Conservation (phyloP, 2,329 filamentous ascomycete genomes). For the Ciborinia camelliae region DNA sequence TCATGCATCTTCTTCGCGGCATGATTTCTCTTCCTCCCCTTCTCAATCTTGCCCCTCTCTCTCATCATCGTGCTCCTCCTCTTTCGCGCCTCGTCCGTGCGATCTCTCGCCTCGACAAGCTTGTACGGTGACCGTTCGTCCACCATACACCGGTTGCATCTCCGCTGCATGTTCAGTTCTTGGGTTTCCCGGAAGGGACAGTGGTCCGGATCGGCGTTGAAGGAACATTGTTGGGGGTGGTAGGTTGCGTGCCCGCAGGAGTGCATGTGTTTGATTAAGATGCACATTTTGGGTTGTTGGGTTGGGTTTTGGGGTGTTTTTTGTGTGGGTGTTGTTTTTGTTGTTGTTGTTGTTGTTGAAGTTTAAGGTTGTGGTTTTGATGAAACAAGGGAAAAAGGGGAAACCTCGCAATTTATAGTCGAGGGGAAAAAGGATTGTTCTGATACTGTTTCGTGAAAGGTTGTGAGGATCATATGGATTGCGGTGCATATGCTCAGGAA, state of each 20-base stretch:
- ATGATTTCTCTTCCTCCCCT: too few relatives aligned
- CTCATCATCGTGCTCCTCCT: not conserved
- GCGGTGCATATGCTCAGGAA: too few relatives aligned
- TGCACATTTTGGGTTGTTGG: not conserved
- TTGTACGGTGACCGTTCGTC: not conserved
- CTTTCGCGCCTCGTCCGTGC: not conserved
- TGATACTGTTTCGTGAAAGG: too few relatives aligned
- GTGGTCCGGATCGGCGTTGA: accelerated
- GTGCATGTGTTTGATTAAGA: not conserved
- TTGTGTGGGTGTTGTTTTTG: too few relatives aligned
- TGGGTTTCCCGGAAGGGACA: not conserved
- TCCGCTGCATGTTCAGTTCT: not conserved
- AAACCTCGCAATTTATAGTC: too few relatives aligned
- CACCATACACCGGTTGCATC: not conserved
- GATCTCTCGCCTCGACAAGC: not conserved
- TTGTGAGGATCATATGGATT: too few relatives aligned
- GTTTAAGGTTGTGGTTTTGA: too few relatives aligned
- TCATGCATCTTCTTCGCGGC: too few relatives aligned
- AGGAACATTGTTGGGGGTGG: not conserved
- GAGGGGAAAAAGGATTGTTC: too few relatives aligned
- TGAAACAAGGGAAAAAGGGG: too few relatives aligned
- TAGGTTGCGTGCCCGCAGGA: not conserved
- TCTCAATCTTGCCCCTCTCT: not conserved
- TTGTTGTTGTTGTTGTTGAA: too few relatives aligned
- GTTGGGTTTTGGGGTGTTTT: not conserved